Percentiles rank a stretch among this genome's conserved stretches.
phyloP scores from a whole-genome alignment of 2,329 filamentous ascomycete genomes.

The Zarea fungicola region DNA sequence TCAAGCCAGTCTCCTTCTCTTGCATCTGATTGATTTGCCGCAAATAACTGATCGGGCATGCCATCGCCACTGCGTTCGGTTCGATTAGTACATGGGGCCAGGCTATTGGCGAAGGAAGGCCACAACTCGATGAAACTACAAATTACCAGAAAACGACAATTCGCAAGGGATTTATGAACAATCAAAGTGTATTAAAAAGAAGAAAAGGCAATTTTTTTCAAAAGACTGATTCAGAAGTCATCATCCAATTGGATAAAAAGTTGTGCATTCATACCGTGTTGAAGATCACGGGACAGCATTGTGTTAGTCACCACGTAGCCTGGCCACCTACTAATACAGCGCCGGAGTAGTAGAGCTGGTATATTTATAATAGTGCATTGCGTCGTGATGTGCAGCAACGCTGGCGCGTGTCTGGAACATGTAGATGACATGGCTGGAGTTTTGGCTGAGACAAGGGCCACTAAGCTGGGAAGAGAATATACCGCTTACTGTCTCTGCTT shows the following conservation, averaged over 20 bases:
- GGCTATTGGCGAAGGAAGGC: neutral
- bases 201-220: neutral
- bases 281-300: slow-evolving; percentile 10
- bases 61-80: neutral
- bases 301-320: neutral
- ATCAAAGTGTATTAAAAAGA: neutral
- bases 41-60: slow-evolving; percentile 2
- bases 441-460: slow-evolving; percentile 11
- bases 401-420: slow-evolving; percentile 11
- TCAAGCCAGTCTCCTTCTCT: neutral
- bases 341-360: neutral
- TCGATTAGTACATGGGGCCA: too few relatives aligned
- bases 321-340: slow-evolving; percentile 1
- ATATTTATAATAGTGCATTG: slow-evolving; percentile 8
- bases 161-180: neutral
- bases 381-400: slow-evolving; percentile 9
- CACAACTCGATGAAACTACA: too few relatives aligned
- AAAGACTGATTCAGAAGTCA: neutral
- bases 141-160: neutral
- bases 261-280: neutral
- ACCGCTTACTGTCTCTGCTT: neutral
- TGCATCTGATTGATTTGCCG: slow-evolving; percentile 7
- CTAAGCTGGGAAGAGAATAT: slow-evolving; percentile 7
- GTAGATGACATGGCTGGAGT: slow-evolving; percentile 11
- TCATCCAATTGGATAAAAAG: neutral